These are phyloP conservation scores for Tolypocladium tropicale DNA, from an alignment of 2,329 filamentous ascomycete species.

Conservation along the genomic window DNA sequence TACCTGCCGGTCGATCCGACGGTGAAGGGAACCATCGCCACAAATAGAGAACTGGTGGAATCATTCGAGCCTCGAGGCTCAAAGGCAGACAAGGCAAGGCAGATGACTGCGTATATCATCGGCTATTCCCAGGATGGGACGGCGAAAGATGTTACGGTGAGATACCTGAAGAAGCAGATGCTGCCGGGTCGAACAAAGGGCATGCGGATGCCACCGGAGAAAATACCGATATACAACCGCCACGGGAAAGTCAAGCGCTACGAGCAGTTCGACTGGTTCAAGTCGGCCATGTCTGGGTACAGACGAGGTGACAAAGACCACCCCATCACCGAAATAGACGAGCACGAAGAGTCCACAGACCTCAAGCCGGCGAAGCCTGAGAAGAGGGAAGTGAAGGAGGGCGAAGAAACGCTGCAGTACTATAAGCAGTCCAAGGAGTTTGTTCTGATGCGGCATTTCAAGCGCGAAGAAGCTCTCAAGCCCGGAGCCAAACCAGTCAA, in stretches of 20 bases:
- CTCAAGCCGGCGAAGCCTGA: constrained; percentile 63
- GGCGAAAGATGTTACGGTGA: constrained; percentile 87
- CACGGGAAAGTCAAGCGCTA: constrained; percentile 68
- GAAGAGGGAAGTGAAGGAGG: constrained; percentile 63
- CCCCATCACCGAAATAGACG: constrained; percentile 61
- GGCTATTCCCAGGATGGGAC: constrained; percentile 76
- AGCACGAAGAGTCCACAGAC: constrained; percentile 68
- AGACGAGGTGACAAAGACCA: constrained; percentile 33
- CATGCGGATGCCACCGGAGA: constrained; percentile 65
- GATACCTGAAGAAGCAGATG: constrained; percentile 73
- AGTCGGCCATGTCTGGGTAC: constrained; percentile 67
- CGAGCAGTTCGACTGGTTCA: constrained; percentile 84
- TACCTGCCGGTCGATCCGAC: constrained; percentile 72
- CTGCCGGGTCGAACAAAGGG: constrained; percentile 89
- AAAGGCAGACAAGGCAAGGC: constrained; percentile 76
- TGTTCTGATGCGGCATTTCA: constrained; percentile 75
- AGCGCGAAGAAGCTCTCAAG: constrained; percentile 80
- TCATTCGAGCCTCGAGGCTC: constrained; percentile 73
- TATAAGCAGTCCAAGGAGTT: constrained; percentile 82
- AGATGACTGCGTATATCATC: constrained; percentile 83
- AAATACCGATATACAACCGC: constrained; percentile 67
- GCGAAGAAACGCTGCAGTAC: constrained; percentile 74
- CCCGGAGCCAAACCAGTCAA: constrained; percentile 60
- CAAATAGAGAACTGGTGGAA: constrained; percentile 60
- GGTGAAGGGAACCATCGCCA: constrained; percentile 58